Conservation (phyloP, 768 basidiomycete genomes). For the Leucocoprinus birnbaumii region DNA sequence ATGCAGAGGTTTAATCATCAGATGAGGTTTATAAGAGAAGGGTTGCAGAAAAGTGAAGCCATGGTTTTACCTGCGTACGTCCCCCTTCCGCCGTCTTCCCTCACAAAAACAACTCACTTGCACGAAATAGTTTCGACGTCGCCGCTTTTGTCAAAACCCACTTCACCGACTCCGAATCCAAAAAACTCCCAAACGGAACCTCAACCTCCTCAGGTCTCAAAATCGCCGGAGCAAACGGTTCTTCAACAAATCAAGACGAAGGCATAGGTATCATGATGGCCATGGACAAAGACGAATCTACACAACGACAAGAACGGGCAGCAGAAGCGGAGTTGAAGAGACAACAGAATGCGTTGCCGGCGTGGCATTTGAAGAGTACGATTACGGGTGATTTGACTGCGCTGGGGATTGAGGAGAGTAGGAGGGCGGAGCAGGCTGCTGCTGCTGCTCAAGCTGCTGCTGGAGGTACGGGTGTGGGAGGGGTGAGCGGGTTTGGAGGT, state of each 20-base stretch:
- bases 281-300: slow-evolving; percentile 84
- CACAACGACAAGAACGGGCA: slow-evolving; percentile 68
- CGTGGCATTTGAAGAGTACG: slow-evolving; percentile 96
- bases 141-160: slow-evolving; percentile 78
- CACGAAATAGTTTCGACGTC: slow-evolving; percentile 74
- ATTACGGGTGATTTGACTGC: slow-evolving; percentile 91
- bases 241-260: slow-evolving; percentile 64
- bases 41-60: slow-evolving; percentile 84
- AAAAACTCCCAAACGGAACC: slow-evolving; percentile 26
- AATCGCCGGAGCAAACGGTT: slow-evolving; percentile 63
- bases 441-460: too few species aligned
- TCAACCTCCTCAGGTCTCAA: slow-evolving; percentile 54
- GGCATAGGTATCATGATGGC: slow-evolving; percentile 85
- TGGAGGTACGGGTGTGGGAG: slow-evolving; percentile 7
- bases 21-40: slow-evolving; percentile 84
- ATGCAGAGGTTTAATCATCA: slow-evolving; percentile 95
- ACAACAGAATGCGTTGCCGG: slow-evolving; percentile 87
- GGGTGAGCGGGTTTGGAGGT: slow-evolving; percentile 21
- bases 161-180: slow-evolving; percentile 62
- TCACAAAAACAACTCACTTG: background rate
- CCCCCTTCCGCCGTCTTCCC: slow-evolving; percentile 3
- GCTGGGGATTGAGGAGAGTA: slow-evolving; percentile 73
- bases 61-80: slow-evolving; percentile 83
- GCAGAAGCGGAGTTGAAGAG: slow-evolving; percentile 82
- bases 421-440: slow-evolving; percentile 46